Base-by-base conservation (phyloP, 805 yeast species). In the Nakazawaea ambrosiae region DNA sequence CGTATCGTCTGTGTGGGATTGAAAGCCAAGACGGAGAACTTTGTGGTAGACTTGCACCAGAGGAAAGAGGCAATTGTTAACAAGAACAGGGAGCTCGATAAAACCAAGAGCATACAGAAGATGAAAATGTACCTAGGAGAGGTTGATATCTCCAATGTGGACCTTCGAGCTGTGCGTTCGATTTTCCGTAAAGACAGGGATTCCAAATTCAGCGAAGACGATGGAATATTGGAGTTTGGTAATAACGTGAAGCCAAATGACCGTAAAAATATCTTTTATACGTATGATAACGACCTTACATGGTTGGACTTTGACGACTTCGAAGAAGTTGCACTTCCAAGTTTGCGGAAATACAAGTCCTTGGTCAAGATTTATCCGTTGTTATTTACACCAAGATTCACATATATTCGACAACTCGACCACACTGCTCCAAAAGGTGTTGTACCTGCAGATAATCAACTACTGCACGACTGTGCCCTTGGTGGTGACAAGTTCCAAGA, bases 91-190 rank as follows among this genome's bases (percentile, higher is more conserved):
- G 69, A 65, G 6, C 54, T 78, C 17, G 63, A 73, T 22, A 59
- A 57, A 33, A 71, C 65, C 38, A 73, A 62, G 39, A 68, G 66
- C 43, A 49, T 56, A 2, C 37, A 37, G 30, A 55, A 68, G 12
- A 68, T 81, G 70, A 71, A 68, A 45, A 78, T 83, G 61, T 68
- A 74, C 46, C 63, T 75, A 31, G 90, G 88, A n/a, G 79, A 79
- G 44, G 68, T 80, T 5, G 69, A 65, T 17, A 52, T 78, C 12
- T 48, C 61, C 2, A 68, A 69, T 16, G 69, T 81, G 33, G 92
- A 82, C 52, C 56, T 82, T 30, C 60, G 90, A 45, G 64, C 73
- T 1, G 49, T 80, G n/a, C 58, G 65, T 19, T 78, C 75, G 0
- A 46, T 49, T 3, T 75, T 78, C 43, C 52, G 54, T 22, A 61